Base-by-base conservation (phyloP, 768 basidiomycete species). In the Phlebiopsis flavidoalba region DNA sequence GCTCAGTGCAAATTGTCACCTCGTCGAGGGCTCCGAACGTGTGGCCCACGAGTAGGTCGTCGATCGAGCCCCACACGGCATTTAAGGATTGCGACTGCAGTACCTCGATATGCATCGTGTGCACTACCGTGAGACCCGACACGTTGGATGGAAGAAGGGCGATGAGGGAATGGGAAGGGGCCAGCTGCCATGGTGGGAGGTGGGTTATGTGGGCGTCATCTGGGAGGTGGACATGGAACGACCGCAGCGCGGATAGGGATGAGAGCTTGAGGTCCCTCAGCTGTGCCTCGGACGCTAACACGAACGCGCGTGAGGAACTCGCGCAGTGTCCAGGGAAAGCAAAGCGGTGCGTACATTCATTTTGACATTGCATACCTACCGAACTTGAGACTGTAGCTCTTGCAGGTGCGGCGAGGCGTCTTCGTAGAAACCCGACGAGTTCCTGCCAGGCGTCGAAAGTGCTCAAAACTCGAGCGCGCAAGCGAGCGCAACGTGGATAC, bases 101-200 rank as follows among this genome's bases (percentile, higher is more conserved):
- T 17, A 57, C 57, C 1, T 58, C 63, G 12, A 60, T 57, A 17
- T 64, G 63, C 21, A 58, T 58, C 36, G 59, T 53, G 58, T 64
- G 64, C 7, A 47, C 40, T 33, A 66, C 53, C 8, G 31, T 22
- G 47, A 66, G 47, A 17, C 58, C 17, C 14, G 17, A 46, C 33
- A 63, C 47, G 7, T 33, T 43, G 31, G 40, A 46, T 15, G 63
- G 59, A 15, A 66, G 53, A 6, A 57, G 63, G 15, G 59, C 52
- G 14, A 66, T 56, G 33, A 64, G 43, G 53, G 50, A 57, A 17
- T 48, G 51, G 64, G 52, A 53, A 64, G 62, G 22, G 63, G 22
- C 66, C 66, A 66, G n/a, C 62, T 57, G n/a, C n/a, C n/a, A n/a
- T n/a, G 58, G 54, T 1, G 58, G n/a, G 21, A 59, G 43, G 1